phyloP scores from a whole-genome alignment of 257 asterid genomes.

The Verbascum thapsus region DNA sequence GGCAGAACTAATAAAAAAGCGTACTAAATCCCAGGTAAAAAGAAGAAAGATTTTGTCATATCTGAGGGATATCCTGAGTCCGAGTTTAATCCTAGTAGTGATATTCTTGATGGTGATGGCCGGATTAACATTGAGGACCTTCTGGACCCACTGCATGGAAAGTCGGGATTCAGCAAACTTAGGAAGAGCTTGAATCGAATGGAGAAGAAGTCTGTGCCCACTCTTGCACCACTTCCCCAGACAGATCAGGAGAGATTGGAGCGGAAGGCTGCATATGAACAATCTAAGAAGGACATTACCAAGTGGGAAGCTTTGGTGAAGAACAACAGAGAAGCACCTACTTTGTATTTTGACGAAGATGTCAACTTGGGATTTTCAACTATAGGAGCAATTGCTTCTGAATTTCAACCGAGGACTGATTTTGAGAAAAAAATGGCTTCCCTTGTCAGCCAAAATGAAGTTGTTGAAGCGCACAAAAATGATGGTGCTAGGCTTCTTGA shows the following conservation, averaged over 20 bases:
- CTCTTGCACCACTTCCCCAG: slow-evolving; percentile 71
- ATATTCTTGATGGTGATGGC: slow-evolving; percentile 72
- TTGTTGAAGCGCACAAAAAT: slow-evolving; percentile 77
- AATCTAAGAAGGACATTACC: slow-evolving; percentile 64
- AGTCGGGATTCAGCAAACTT: slow-evolving; percentile 58
- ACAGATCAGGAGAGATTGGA: slow-evolving; percentile 64
- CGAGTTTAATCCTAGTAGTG: slow-evolving; percentile 75
- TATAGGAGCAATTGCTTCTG: slow-evolving; percentile 89
- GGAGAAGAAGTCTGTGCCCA: slow-evolving; percentile 55
- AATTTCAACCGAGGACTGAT: slow-evolving; percentile 82
- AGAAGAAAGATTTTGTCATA: slow-evolving; percentile 50
- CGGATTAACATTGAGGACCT: slow-evolving; percentile 71
- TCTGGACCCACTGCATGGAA: slow-evolving; percentile 66
- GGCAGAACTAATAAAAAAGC: slow-evolving; percentile 19
- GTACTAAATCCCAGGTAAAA: slow-evolving; percentile 48
- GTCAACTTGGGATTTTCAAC: slow-evolving; percentile 71
- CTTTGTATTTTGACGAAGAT: slow-evolving; percentile 74
- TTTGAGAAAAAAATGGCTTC: slow-evolving; percentile 89
- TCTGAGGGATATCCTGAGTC: slow-evolving; percentile 94
- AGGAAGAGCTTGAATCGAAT: slow-evolving; percentile 48
- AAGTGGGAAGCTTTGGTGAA: slow-evolving; percentile 84
- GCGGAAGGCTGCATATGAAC: slow-evolving; percentile 65
- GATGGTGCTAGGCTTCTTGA: slow-evolving; percentile 98
- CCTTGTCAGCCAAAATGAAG: slow-evolving; percentile 56
- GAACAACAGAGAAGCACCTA: slow-evolving; percentile 88